phyloP scores from a whole-genome alignment of 805 yeast genomes.

The Ogataea paraovalis region DNA sequence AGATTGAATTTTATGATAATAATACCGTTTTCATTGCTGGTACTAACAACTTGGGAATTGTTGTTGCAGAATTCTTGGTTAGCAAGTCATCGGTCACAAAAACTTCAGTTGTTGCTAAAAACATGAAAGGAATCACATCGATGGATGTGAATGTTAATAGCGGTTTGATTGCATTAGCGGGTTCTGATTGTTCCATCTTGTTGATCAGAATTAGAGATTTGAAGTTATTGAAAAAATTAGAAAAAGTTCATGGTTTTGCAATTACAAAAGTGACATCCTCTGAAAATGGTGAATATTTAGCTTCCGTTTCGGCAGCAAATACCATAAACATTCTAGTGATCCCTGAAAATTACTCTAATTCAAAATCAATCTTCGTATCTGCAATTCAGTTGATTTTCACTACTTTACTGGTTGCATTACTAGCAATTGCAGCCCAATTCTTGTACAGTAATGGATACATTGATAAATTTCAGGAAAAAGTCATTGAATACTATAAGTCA shows the following conservation, averaged over 20 bases:
- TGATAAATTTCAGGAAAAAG: conserved; percentile 17
- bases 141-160: conserved; percentile 38
- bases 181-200: conserved; percentile 63
- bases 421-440: conserved; percentile 27
- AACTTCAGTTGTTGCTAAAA: conserved; percentile 39
- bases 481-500: conserved; percentile 19
- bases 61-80: conserved; percentile 42
- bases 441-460: conserved; percentile 28
- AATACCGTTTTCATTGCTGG: conserved; percentile 41
- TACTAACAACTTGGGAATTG: conserved; percentile 40
- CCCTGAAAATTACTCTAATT: conserved; percentile 45
- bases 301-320: conserved; percentile 75
- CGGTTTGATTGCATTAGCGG: conserved; percentile 51
- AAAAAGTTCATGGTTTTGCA: conserved; percentile 71
- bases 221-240: conserved; percentile 44
- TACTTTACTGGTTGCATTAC: conserved; percentile 18
- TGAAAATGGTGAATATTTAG: conserved; percentile 61
- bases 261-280: conserved; percentile 71
- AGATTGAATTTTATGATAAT: conserved; percentile 31
- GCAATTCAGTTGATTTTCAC: conserved; percentile 26
- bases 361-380: conserved; percentile 33
- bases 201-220: conserved; percentile 52
- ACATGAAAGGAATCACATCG: conserved; percentile 54
- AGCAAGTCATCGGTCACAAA: conserved; percentile 39
- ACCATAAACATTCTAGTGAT: conserved; percentile 59